Evolutionary conservation across 495 filamentous ascomycete genomes (phyloP), one percentile per base, ranked within the genome.

Genomic region (Cercophora samala): DNA sequence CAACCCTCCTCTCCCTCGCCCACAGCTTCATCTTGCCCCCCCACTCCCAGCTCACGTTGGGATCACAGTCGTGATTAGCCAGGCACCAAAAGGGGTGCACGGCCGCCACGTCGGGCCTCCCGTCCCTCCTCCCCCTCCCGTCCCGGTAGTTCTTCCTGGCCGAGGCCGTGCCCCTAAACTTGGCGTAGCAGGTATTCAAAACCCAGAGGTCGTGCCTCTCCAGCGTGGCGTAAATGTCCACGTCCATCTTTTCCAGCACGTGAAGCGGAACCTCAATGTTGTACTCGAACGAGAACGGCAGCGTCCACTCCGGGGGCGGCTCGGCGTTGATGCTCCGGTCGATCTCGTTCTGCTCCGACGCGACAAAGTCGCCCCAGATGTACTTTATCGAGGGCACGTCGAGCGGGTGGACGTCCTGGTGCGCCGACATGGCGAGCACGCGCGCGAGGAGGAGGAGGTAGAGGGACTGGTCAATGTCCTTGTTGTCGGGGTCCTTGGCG

Each of bases 41-140:
- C 90, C 93, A 98, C 71, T 96, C 92, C 95, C 95, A 99, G 1
- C 83, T 81, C 58, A 97, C 92, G 78, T 96, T 97, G 13, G 95
- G 95, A 75, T 96, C 87, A 76, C 95, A 99, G 67, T 89, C 90
- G 77, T 99, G 96, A 67, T 99, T 99, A 17, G 93, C 94, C 51
- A 86, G 77, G 58, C 81, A 83, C 83, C 84, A 86, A 64, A 81
- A 78, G 21, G 84, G 80, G 71, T 84, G 84, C 0, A 84, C 80
- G 29, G 92, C 92, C 52, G 88, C 89, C 11, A 95, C 85, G 65
- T 95, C 91, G 0, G 92, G 92, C 21, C 89, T 82, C 19, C 92
- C 86, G 70, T 92, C 90, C 72, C 85, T 83, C 3, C 37, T 8
- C 37, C 37, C 37, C 3, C 37, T 8, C 37, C 37, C 37, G 13